Base-by-base conservation (phyloP, 177 flowering plant species). In the Vitis hybrid region DNA sequence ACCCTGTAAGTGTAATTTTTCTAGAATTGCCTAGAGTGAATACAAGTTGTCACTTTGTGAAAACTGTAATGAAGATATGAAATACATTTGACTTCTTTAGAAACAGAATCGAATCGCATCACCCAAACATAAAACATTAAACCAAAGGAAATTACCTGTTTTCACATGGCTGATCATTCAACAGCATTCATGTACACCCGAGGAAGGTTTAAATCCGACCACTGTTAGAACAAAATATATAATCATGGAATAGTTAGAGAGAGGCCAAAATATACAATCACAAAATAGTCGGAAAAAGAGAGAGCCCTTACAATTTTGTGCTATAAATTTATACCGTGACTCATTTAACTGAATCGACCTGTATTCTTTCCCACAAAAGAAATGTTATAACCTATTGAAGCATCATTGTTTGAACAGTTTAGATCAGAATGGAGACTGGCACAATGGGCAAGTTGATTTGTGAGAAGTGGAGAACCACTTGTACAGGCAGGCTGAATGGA, bases 401-500 rank as follows among this genome's bases (percentile, higher is more conserved):
- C 48, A 39, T 39, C 48, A 5, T 39, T 39, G 48, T 8, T 59
- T 58, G 58, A 31, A 56, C 31, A 45, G 22, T 56, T 21, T 3
- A 65, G 63, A 56, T 88, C 71, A 90, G 72, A 94, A 96, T 7
- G 95, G 97, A 77, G 97, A 90, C 78, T 94, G 98, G 79, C 99
- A 96, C 69, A 96, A 65, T 12, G 99, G 99, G 76, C 99, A 96
- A 4, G 89, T 86, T 13, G 97, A 90, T 70, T 96, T 96, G 78
- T 96, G 92, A 56, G 99, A 92, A 22, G 98, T 96, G 31, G 94
- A 85, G 77, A 96, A 94, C 99, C 99, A 96, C 83, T 96, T 96
- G 78, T 87, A 90, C 49, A 96, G 88, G 81, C 99, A 96, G 39
- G 92, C 95, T 10, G 90, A 75, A 77, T 96, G 99, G 76, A 88